A percentile compares a stretch with the other conserved stretches of the same genome.
These are phyloP conservation scores for Chaetomium olivaceum DNA, from an alignment of 2,329 filamentous ascomycete species.

Conservation along the genomic window DNA sequence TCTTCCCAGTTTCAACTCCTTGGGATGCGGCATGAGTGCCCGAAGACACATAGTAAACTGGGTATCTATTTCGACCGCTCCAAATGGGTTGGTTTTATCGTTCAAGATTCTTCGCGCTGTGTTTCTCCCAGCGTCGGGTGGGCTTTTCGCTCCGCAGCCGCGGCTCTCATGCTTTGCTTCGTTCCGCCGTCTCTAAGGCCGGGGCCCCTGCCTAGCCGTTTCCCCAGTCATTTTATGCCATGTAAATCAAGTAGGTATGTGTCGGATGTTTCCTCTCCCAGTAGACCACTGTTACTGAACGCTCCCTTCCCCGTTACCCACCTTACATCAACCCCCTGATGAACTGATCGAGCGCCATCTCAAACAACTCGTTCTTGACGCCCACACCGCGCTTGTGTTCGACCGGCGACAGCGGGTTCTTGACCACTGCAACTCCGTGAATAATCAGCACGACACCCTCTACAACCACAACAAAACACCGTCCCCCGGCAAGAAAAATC, in stretches of 20 bases:
- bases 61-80: constrained; percentile 2
- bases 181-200: not conserved
- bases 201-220: not conserved
- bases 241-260: not conserved
- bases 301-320: not conserved
- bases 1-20: not conserved
- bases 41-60: not conserved
- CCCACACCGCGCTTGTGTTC: constrained; percentile 69
- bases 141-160: not conserved
- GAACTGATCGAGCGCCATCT: constrained; percentile 74
- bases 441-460: not conserved
- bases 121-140: not conserved
- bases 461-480: not conserved
- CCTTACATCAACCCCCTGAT: constrained; percentile 64
- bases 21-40: not conserved
- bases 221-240: not conserved
- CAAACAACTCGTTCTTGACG: constrained; percentile 71
- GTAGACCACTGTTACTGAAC: not conserved
- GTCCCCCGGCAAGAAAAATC: not conserved
- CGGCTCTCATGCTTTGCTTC: not conserved
- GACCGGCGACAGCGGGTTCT: constrained; percentile 68
- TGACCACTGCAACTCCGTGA: constrained; percentile 62
- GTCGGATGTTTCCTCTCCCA: not conserved
- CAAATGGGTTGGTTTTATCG: not conserved
- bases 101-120: no score